Conservation (phyloP, 1,284 basidiomycete species). For the Fomitopsis palustris region DNA sequence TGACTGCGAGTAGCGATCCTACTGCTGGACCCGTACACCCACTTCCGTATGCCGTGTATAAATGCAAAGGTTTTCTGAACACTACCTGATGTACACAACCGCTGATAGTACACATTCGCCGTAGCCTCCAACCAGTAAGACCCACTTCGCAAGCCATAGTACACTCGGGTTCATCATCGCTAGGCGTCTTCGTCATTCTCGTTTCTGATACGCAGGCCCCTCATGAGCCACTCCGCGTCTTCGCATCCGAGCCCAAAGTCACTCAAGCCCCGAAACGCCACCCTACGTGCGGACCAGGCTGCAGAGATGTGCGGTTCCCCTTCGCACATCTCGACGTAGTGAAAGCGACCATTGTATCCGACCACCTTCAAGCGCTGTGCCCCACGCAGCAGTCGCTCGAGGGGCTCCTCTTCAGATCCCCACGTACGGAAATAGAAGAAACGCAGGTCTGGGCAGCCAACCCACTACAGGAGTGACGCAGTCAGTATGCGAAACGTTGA, state of each 20-base stretch:
- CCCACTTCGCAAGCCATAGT: no score
- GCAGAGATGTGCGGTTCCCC: neutral
- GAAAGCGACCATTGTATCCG: neutral
- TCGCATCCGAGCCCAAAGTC: neutral
- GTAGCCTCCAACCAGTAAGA: no score
- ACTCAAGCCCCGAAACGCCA: neutral
- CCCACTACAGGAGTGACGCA: neutral
- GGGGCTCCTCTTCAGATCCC: neutral
- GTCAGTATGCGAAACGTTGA: neutral
- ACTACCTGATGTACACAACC: no score
- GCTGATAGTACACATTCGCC: no score
- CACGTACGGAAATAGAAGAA: neutral
- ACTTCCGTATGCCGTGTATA: no score
- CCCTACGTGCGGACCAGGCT: constrained; percentile 3
- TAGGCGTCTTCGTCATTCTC: neutral
- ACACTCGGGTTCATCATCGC: no score
- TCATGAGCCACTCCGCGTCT: neutral
- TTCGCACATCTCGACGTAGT: neutral
- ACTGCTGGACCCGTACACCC: no score
- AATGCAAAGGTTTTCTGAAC: no score
- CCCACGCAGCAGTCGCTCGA: neutral
- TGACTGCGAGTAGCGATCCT: no score
- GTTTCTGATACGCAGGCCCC: neutral
- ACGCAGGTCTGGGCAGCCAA: neutral
- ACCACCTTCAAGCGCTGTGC: neutral